A percentile compares a stretch with the other conserved stretches of the same genome.
Conservation (phyloP, 257 asterid species). For the Lantana camara region DNA sequence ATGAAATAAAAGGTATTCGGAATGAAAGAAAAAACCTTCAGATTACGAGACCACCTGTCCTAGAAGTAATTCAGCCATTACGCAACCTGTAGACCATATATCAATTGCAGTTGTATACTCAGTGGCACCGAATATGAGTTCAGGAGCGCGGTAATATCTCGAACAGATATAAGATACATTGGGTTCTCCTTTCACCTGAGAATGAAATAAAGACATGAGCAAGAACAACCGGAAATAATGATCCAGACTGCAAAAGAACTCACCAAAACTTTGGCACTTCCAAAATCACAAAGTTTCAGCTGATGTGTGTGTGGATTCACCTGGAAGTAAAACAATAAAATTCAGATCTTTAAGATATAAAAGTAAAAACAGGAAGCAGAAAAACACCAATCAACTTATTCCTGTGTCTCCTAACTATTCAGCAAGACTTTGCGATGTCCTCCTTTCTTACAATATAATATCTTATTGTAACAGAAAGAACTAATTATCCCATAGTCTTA, state of each 20-base stretch:
- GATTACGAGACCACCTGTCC: conserved; percentile 65
- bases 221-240: conserved; percentile 23
- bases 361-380: conserved; percentile 6
- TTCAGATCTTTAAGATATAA: conserved; percentile 34
- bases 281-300: conserved; percentile 92
- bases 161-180: conserved; percentile 96
- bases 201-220: conserved; percentile 37
- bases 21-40: conserved; percentile 11
- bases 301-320: conserved; percentile 98
- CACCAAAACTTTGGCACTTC: conserved; percentile 98
- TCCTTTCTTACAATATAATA: conserved; percentile 13
- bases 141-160: conserved; percentile 98
- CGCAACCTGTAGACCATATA: conserved; percentile 98
- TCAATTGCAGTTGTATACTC: conserved; percentile 96
- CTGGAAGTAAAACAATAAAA: conserved; percentile 47
- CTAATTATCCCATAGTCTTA: no score
- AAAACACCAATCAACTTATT: conserved; percentile 19
- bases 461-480: neutral
- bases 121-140: conserved; percentile 98
- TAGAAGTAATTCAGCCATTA: conserved; percentile 96
- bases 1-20: conserved; percentile 20
- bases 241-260: conserved; percentile 32
- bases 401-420: neutral
- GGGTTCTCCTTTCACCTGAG: conserved; percentile 96
- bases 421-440: conserved; percentile 1